A percentile compares a stretch with the other conserved stretches of the same genome.
Evolutionary conservation across 2,329 filamentous ascomycete genomes (phyloP).

Genomic region (Phialemoniopsis sp.): DNA sequence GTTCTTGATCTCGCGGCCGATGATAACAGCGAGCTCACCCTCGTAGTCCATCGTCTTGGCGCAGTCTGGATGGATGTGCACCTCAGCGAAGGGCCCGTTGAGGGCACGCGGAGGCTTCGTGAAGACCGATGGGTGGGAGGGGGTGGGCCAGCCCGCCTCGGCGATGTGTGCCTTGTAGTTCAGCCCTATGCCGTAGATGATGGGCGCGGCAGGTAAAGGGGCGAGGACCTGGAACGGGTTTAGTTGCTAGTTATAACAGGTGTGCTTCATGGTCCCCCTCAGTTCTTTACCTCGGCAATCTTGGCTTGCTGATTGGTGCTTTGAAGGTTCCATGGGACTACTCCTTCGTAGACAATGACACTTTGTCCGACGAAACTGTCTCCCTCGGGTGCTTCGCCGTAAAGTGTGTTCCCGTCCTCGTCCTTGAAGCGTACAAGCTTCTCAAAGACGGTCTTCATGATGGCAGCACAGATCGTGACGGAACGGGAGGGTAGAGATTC

Average conservation of each 20-base stretch:
- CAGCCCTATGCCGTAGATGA: conserved; percentile 13
- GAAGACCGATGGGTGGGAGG: conserved; percentile 17
- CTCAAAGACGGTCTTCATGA: neutral
- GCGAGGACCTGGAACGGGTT: conserved; percentile 43
- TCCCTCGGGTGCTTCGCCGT: conserved; percentile 4
- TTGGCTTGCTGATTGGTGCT: no score
- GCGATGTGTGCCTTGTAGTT: conserved; percentile 14
- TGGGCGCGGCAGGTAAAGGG: conserved; percentile 35
- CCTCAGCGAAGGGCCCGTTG: conserved; percentile 5
- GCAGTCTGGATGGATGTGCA: conserved; percentile 28
- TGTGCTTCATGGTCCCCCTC: no score
- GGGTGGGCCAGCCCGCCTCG: conserved; percentile 4
- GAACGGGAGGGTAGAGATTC: no score
- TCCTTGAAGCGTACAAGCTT: conserved; percentile 4
- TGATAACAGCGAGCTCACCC: conserved; percentile 44
- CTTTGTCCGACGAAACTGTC: conserved; percentile 3
- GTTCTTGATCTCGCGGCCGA: conserved; percentile 41
- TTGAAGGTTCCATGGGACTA: no score
- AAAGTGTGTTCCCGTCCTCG: conserved; percentile 2
- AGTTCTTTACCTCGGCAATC: no score
- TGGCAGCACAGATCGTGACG: no score
- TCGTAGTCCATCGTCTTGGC: conserved; percentile 43
- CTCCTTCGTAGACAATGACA: no score
- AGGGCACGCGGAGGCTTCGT: conserved; percentile 13
- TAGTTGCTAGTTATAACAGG: neutral